Conservation (phyloP, 768 basidiomycete species). For the Coprinopsis strossmayeri region DNA sequence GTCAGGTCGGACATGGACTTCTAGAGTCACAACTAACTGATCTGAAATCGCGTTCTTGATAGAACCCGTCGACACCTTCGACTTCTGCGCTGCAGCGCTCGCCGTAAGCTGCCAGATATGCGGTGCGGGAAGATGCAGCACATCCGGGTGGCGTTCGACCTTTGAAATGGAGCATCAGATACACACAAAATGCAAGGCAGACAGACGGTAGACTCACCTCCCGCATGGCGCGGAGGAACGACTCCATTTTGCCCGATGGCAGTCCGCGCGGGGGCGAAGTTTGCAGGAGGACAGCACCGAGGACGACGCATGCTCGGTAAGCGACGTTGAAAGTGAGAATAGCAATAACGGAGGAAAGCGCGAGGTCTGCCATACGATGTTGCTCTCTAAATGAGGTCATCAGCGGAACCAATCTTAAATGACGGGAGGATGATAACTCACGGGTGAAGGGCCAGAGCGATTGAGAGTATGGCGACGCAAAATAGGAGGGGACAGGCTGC, state of each 20-base stretch:
- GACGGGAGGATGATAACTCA: slow-evolving; percentile 47
- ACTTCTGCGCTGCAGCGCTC: slow-evolving; percentile 18
- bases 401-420: background rate
- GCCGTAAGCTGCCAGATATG: slow-evolving; percentile 86
- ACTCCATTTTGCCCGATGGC: slow-evolving; percentile 66
- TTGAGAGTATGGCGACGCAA: slow-evolving; percentile 45
- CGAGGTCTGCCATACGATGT: slow-evolving; percentile 74
- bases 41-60: slow-evolving; percentile 13
- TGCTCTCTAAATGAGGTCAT: slow-evolving; percentile 27
- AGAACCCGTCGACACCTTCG: background rate
- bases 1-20: slow-evolving; percentile 65
- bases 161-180: slow-evolving; percentile 19
- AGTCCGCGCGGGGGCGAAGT: slow-evolving; percentile 71
- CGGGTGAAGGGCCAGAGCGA: slow-evolving; percentile 33
- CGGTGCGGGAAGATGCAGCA: slow-evolving; percentile 76
- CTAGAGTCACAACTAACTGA: slow-evolving; percentile 67
- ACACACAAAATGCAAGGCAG: background rate
- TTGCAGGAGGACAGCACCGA: slow-evolving; percentile 84
- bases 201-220: slow-evolving; percentile 65
- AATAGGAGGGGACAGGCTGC: slow-evolving; percentile 57
- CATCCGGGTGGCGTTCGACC: slow-evolving; percentile 81
- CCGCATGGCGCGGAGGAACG: slow-evolving; percentile 72
- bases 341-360: slow-evolving; percentile 73
- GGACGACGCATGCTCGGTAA: slow-evolving; percentile 75
- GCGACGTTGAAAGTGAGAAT: slow-evolving; percentile 77